Evolutionary conservation across 306 rosid genomes (phyloP).

Genomic region (Malus orientalis): DNA sequence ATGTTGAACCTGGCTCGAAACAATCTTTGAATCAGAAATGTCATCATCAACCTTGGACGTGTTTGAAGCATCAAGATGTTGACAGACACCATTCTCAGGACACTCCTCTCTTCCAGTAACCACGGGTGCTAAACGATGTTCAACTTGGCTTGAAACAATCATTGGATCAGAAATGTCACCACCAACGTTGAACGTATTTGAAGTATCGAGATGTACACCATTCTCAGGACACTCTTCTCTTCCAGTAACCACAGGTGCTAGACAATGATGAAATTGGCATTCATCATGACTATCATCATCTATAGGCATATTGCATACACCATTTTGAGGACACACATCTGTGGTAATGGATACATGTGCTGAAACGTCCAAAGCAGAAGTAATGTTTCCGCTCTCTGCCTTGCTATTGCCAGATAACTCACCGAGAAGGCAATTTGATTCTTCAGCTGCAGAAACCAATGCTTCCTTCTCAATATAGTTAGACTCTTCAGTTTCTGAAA

Average conservation of each 20-base stretch:
- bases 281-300: background rate
- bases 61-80: constrained; percentile 15
- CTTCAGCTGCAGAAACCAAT: constrained; percentile 16
- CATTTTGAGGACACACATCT: constrained; percentile 22
- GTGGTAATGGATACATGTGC: constrained; percentile 23
- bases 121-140: background rate
- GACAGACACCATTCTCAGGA: constrained; percentile 18
- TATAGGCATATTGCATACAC: background rate
- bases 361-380: constrained; percentile 23
- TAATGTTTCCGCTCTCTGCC: constrained; percentile 28
- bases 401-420: constrained; percentile 19
- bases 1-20: constrained; percentile 9
- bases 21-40: constrained; percentile 12
- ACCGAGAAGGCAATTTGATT: constrained; percentile 10
- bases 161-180: constrained; percentile 19
- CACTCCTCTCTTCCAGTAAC: constrained; percentile 26
- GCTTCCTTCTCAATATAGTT: constrained; percentile 14
- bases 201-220: constrained; percentile 2
- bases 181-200: background rate
- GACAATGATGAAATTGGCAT: background rate
- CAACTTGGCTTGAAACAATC: background rate
- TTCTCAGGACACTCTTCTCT: background rate
- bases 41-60: constrained; percentile 1
- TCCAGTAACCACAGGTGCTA: background rate
- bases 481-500: constrained; percentile 14